Evolutionary conservation across 208 protist genomes (phyloP), one percentile per base, ranked within the genome.

Genomic region (Leishmania mexicana): DNA sequence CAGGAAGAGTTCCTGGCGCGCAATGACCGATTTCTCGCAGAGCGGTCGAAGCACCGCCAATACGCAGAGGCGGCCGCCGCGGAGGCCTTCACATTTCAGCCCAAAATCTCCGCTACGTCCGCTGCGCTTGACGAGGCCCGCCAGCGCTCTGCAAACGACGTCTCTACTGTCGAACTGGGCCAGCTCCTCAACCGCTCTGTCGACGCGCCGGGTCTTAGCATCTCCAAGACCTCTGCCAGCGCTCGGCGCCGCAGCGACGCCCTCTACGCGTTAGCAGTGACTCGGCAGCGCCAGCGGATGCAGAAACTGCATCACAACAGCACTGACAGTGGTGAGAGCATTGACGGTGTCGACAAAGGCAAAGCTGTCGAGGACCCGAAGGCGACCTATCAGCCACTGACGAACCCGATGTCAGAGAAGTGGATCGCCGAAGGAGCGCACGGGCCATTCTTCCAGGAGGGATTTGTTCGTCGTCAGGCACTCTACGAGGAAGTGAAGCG

Each of bases 371-470:
- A 40, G 1, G 83, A 74, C 38, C 49, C 51, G 15, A 73, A 47
- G 35, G 28, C 38, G 10, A 24, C 74, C 60, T 71, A 89, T 85
- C 81, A 85, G 35, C 94, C 92, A 0, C 31, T 71, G 38, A 95
- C 88, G 0, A 97, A 95, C 62, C 91, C 92, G 0, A 76, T 88
- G 2, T 95, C 88, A 0, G 83, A 92, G 31, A 77, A 83, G 60
- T 96, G 91, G 91, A 97, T 97, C 72, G 83, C 88, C 15, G 88
- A 88, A n/a, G 85, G 92, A 17, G 83, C 88, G n/a, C 94, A 96
- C 83, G 80, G 85, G n/a, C 68, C 74, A n/a, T 88, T 97, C 51
- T 96, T 96, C 74, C 40, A 91, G 49, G 60, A 88, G 31, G 81
- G 89, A 84, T 97, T 97, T 84, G 86, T 97, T 10, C 78, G 54